Evolutionary conservation across 306 rosid genomes (phyloP).

Genomic region (Ammopiptanthus mongolicus): DNA sequence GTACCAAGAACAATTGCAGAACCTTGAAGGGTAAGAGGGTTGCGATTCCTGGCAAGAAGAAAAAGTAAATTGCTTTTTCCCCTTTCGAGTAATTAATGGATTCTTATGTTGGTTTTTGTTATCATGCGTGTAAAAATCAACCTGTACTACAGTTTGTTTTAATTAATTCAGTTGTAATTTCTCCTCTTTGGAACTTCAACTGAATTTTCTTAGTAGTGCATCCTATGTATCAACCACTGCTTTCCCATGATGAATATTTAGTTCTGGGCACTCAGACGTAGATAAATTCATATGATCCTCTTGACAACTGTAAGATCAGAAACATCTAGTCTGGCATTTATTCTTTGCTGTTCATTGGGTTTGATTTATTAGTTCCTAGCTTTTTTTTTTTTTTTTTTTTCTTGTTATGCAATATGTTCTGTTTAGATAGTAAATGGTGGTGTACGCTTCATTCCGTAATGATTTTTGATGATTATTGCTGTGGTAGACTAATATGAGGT

Average conservation of each 20-base stretch:
- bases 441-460: background rate
- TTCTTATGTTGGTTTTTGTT: background rate
- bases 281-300: background rate
- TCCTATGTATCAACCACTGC: background rate
- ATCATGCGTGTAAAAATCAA: background rate
- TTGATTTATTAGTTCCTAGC: background rate
- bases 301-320: background rate
- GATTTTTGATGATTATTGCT: background rate
- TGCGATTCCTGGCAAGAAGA: slow-evolving; percentile 87
- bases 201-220: background rate
- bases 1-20: slow-evolving; percentile 87
- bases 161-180: slow-evolving; percentile 8
- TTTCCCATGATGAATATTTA: background rate
- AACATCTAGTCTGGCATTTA: background rate
- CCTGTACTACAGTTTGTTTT: slow-evolving; percentile 11
- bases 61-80: slow-evolving; percentile 21
- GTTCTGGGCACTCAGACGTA: background rate
- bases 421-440: background rate
- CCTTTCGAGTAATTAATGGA: background rate
- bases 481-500: background rate
- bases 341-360: background rate
- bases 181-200: slow-evolving; percentile 1
- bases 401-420: background rate
- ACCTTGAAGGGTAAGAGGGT: slow-evolving; percentile 92
- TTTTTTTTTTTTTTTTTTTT: background rate